Conservation (phyloP, 768 basidiomycete species). For the Russula olivacea region DNA sequence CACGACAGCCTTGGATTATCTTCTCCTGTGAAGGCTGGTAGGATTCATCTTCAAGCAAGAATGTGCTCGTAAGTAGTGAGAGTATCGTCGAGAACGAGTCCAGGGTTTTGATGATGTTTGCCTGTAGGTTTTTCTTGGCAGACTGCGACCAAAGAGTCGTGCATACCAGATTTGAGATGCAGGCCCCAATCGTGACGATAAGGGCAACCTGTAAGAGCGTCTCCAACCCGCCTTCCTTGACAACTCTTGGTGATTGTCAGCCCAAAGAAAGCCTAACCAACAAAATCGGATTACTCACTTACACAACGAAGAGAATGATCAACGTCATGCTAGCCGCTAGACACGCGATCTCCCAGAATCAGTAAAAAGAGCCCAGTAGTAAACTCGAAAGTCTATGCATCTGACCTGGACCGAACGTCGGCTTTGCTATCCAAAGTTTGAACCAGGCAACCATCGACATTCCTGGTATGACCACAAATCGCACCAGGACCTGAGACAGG, state of each 20-base stretch:
- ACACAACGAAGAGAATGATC: slow-evolving; percentile 83
- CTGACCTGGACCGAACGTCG: slow-evolving; percentile 82
- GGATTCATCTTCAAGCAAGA: slow-evolving; percentile 70
- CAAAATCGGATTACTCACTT: slow-evolving; percentile 22
- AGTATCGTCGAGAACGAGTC: slow-evolving; percentile 87
- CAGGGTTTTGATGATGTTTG: slow-evolving; percentile 77
- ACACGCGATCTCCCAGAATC: slow-evolving; percentile 3
- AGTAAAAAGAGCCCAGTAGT: background rate
- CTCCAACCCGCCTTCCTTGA: slow-evolving; percentile 82
- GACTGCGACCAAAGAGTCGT: slow-evolving; percentile 79
- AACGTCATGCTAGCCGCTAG: slow-evolving; percentile 79
- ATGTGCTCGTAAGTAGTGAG: slow-evolving; percentile 72
- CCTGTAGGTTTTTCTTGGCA: slow-evolving; percentile 77
- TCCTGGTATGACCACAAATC: no score
- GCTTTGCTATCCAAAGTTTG: slow-evolving; percentile 87
- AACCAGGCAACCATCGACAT: slow-evolving; percentile 83
- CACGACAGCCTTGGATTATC: slow-evolving; percentile 73
- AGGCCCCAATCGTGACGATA: slow-evolving; percentile 70
- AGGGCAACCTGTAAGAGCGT: slow-evolving; percentile 69
- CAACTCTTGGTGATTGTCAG: slow-evolving; percentile 43
- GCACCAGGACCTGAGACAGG: no score
- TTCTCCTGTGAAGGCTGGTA: slow-evolving; percentile 52
- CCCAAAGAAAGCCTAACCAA: background rate
- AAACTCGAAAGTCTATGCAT: background rate
- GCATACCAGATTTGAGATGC: slow-evolving; percentile 80